Evolutionary conservation across 2,329 filamentous ascomycete genomes (phyloP), one percentile per base, ranked within the genome.

Genomic region (Trichophyton schoenleinii): DNA sequence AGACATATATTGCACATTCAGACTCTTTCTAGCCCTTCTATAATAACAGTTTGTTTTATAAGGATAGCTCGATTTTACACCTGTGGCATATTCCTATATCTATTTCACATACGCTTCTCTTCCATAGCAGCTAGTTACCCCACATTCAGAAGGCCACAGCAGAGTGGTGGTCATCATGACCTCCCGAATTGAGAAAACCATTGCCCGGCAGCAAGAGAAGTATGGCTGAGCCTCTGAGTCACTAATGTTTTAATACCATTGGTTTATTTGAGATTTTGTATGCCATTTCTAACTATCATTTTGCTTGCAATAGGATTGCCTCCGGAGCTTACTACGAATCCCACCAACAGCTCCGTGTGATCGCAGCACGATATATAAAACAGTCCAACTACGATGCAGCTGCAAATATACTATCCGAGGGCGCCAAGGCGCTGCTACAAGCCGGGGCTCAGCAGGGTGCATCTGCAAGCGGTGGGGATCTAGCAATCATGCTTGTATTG

Each of bases 311-410:
- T 68, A 89, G 90, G 75, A 96, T 96, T 75, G 81, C 84, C 67
- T 90, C 95, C 75, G 92, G 91, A 70, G 87, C 94, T 73, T 96
- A 85, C 81, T 99, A 99, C 79, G 94, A 99, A 82, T 94, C 94
- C 62, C 92, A 97, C 77, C 94, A 99, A 76, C 94, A 99, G 79
- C 89, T 96, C 67, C 90, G 94, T 65, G 91, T 96, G 60, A 92
- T 96, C 67, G 91, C 91, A 64, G 87, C 90, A 44, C 91, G 95
- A 62, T 95, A 99, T 78, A 85, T 92, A 73, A 97, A 97, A 78
- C 82, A 87, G 49, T 79, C 83, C 64, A 92, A 92, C 81, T 96
- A 88, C 82, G 74, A 81, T 67, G 87, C 90, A 11, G 94, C 95
- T 57, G 87, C 91, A 72, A 89, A 96, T 67, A 87, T 97, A 66